These are phyloP conservation scores for Chaetomiaceae sp. DNA, from an alignment of 2,329 filamentous ascomycete genomes.

Conservation along the genomic window DNA sequence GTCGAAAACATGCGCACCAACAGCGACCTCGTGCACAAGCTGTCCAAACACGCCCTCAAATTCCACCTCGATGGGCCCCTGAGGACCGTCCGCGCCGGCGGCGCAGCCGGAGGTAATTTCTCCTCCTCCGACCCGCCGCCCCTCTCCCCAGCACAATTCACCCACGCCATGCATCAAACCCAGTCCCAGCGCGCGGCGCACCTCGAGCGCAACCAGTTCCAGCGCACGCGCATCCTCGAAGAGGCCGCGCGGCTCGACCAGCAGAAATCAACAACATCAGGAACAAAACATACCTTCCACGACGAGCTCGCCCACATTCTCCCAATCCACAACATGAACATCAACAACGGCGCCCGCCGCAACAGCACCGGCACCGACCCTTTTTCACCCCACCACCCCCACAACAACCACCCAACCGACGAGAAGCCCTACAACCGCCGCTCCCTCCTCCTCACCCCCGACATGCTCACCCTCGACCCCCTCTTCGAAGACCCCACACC, in stretches of 20 bases:
- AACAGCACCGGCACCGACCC: constrained; percentile 34
- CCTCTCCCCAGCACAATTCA: constrained; percentile 33
- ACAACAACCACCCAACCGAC: constrained; percentile 7
- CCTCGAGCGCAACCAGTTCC: constrained; percentile 42
- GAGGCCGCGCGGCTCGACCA: constrained; percentile 34
- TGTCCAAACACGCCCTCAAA: constrained; percentile 41
- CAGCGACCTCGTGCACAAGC: constrained; percentile 35
- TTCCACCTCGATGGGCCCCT: constrained; percentile 35
- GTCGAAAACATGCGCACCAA: constrained; percentile 37
- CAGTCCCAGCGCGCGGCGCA: constrained; percentile 38
- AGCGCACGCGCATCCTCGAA: constrained; percentile 36
- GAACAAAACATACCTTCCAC: constrained; percentile 31
- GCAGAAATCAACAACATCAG: constrained; percentile 11
- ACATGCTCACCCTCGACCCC: constrained; percentile 7
- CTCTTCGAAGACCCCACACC: constrained; percentile 15
- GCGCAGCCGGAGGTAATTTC: constrained; percentile 3
- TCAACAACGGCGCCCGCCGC: constrained; percentile 27
- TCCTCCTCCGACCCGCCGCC: too few relatives aligned
- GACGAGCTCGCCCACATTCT: constrained; percentile 20
- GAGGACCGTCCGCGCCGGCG: constrained; percentile 19
- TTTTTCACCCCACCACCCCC: constrained; percentile 9
- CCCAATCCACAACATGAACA: neutral
- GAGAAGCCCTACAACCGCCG: too few relatives aligned
- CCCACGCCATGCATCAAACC: constrained; percentile 35
- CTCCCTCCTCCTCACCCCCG: constrained; percentile 17